phyloP scores from a whole-genome alignment of 2,329 filamentous ascomycete species.

The Monosporascus sp. region DNA sequence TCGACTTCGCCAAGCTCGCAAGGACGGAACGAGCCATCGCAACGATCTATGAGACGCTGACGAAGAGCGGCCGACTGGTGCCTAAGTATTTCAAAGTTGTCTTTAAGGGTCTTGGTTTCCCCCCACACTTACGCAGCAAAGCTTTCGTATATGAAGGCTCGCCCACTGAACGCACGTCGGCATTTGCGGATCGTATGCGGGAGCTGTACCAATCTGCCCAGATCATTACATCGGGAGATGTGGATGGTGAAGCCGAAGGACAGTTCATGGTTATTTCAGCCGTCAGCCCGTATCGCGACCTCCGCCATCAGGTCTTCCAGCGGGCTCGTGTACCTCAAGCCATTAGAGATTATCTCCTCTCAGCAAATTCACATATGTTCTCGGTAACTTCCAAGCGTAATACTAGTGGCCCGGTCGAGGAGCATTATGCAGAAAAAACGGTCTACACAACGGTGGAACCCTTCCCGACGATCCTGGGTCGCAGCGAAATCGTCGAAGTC shows the following conservation, averaged over 20 bases:
- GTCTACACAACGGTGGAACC: slow-evolving; percentile 77
- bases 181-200: slow-evolving; percentile 88
- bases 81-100: slow-evolving; percentile 88
- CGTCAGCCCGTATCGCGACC: slow-evolving; percentile 76
- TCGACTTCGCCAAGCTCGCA: slow-evolving; percentile 89
- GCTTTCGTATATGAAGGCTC: slow-evolving; percentile 87
- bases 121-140: slow-evolving; percentile 74
- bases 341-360: slow-evolving; percentile 80
- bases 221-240: slow-evolving; percentile 63
- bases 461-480: slow-evolving; percentile 85
- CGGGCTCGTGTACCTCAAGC: slow-evolving; percentile 77
- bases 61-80: slow-evolving; percentile 71
- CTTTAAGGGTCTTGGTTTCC: slow-evolving; percentile 87
- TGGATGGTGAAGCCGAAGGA: slow-evolving; percentile 77
- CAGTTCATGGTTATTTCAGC: slow-evolving; percentile 82
- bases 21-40: slow-evolving; percentile 86
- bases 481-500: slow-evolving; percentile 74
- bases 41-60: slow-evolving; percentile 82
- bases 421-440: slow-evolving; percentile 77
- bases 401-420: slow-evolving; percentile 61
- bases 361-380: slow-evolving; percentile 72
- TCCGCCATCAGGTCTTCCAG: slow-evolving; percentile 79
- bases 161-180: slow-evolving; percentile 67
- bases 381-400: slow-evolving; percentile 69
- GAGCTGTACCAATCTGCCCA: slow-evolving; percentile 83